Evolutionary conservation across 495 filamentous ascomycete species (phyloP).

Genomic region (Cercophora newfieldiana): DNA sequence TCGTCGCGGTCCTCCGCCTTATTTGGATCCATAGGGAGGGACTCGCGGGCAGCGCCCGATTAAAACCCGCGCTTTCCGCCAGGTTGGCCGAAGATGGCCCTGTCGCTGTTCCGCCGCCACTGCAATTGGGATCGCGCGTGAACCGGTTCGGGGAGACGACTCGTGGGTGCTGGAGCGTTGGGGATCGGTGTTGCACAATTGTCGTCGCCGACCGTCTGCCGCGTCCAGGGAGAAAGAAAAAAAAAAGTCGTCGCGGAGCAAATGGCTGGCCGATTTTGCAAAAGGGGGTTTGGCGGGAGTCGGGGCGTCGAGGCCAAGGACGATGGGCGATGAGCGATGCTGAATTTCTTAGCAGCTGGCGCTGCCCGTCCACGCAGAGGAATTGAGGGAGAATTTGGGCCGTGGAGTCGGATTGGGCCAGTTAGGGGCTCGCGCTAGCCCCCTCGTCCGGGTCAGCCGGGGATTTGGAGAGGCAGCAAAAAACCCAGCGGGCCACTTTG

Average conservation of each 20-base stretch:
- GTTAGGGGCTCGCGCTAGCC: slow-evolving; percentile 6
- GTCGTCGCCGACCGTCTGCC: slow-evolving; percentile 6
- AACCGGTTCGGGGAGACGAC: not conserved
- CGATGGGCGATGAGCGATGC: slow-evolving; percentile 6
- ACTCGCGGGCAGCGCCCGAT: slow-evolving; percentile 54
- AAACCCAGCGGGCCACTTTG: slow-evolving; percentile 3
- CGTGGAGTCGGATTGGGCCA: slow-evolving; percentile 15
- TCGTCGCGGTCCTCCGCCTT: slow-evolving; percentile 45
- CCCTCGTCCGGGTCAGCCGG: slow-evolving; percentile 19
- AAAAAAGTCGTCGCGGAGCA: not conserved
- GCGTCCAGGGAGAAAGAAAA: not conserved
- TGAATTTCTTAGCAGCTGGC: slow-evolving; percentile 14
- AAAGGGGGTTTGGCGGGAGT: not conserved
- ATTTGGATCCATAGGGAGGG: slow-evolving; percentile 45
- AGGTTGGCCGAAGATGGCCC: slow-evolving; percentile 43
- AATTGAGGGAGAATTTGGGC: slow-evolving; percentile 20
- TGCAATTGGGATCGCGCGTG: slow-evolving; percentile 11
- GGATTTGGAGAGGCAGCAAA: slow-evolving; percentile 12
- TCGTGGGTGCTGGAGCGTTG: not conserved
- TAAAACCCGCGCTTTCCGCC: slow-evolving; percentile 45
- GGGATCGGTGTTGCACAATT: not conserved
- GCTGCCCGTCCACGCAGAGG: slow-evolving; percentile 11
- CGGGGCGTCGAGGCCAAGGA: not conserved
- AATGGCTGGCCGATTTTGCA: slow-evolving; percentile 1
- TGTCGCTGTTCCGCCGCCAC: slow-evolving; percentile 29